phyloP scores from a whole-genome alignment of 2,329 filamentous ascomycete species.

The Meredithiella fracta region DNA sequence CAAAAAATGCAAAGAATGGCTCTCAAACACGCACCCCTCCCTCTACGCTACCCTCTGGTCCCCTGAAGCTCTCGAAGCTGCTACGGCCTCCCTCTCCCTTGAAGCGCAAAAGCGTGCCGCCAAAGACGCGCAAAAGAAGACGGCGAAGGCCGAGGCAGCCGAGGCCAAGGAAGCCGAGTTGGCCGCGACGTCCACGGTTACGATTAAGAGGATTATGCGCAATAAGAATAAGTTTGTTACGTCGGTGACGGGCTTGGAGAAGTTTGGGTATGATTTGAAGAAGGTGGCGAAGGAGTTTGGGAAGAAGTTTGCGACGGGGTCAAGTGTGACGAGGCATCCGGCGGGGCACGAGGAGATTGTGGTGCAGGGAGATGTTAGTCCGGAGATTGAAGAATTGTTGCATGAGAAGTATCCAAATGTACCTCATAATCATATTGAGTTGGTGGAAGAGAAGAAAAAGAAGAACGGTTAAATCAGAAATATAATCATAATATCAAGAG shows the following conservation, averaged over 20 bases:
- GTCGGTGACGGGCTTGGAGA: slow-evolving; percentile 75
- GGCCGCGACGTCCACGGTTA: slow-evolving; percentile 65
- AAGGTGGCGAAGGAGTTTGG: slow-evolving; percentile 89
- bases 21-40: slow-evolving; percentile 54
- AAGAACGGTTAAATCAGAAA: slow-evolving; percentile 17
- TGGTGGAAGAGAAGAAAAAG: slow-evolving; percentile 86
- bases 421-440: slow-evolving; percentile 86
- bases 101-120: slow-evolving; percentile 88
- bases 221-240: slow-evolving; percentile 98
- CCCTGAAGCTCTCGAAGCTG: slow-evolving; percentile 65
- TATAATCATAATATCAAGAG: too few relatives aligned
- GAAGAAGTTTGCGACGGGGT: slow-evolving; percentile 95
- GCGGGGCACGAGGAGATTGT: slow-evolving; percentile 90
- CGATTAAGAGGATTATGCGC: slow-evolving; percentile 91
- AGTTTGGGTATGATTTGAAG: slow-evolving; percentile 82
- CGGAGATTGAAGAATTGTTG: slow-evolving; percentile 85
- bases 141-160: slow-evolving; percentile 76
- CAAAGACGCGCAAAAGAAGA: slow-evolving; percentile 94
- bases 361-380: slow-evolving; percentile 89
- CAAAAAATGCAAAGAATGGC: slow-evolving; percentile 96
- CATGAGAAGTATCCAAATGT: slow-evolving; percentile 77
- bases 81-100: slow-evolving; percentile 70
- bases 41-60: slow-evolving; percentile 76
- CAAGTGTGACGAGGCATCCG: slow-evolving; percentile 75
- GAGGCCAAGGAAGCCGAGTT: slow-evolving; percentile 72